These are phyloP conservation scores for Zygotorulaspora danielsina DNA, from an alignment of 805 yeast genomes.

Conservation along the genomic window DNA sequence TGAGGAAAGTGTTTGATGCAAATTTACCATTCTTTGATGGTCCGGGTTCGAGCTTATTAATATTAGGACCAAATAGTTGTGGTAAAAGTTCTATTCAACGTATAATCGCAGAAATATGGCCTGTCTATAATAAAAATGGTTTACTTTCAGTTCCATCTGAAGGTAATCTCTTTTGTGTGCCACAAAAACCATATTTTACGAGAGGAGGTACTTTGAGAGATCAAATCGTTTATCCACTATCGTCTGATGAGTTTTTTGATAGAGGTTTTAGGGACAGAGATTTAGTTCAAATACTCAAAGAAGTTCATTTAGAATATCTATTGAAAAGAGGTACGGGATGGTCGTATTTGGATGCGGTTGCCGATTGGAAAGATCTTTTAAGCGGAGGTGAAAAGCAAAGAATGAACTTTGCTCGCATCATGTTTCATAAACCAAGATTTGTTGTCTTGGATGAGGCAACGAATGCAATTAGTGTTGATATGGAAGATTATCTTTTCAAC, in stretches of 20 bases:
- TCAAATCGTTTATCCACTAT: conserved; percentile 83
- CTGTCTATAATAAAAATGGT: conserved; percentile 66
- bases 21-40: conserved; percentile 30
- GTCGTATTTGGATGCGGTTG: conserved; percentile 41
- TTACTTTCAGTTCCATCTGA: conserved; percentile 72
- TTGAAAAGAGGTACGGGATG: conserved; percentile 58
- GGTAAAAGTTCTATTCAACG: conserved; percentile 88
- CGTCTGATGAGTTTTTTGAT: conserved; percentile 70
- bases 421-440: conserved; percentile 75
- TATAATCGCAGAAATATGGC: conserved; percentile 87
- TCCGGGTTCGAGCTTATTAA: conserved; percentile 62
- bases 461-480: conserved; percentile 84
- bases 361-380: conserved; percentile 85
- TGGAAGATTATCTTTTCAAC: conserved; percentile 82
- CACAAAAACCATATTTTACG: conserved; percentile 82
- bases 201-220: conserved; percentile 78
- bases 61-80: conserved; percentile 82
- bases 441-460: conserved; percentile 92
- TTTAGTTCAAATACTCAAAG: conserved; percentile 59
- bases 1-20: conserved; percentile 19
- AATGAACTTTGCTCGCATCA: conserved; percentile 77
- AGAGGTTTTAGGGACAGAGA: conserved; percentile 68
- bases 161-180: conserved; percentile 68
- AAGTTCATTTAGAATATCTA: conserved; percentile 77
- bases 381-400: conserved; percentile 97